These are phyloP conservation scores for Xylaria polymorpha DNA, from an alignment of 2,329 filamentous ascomycete species.

Conservation along the genomic window DNA sequence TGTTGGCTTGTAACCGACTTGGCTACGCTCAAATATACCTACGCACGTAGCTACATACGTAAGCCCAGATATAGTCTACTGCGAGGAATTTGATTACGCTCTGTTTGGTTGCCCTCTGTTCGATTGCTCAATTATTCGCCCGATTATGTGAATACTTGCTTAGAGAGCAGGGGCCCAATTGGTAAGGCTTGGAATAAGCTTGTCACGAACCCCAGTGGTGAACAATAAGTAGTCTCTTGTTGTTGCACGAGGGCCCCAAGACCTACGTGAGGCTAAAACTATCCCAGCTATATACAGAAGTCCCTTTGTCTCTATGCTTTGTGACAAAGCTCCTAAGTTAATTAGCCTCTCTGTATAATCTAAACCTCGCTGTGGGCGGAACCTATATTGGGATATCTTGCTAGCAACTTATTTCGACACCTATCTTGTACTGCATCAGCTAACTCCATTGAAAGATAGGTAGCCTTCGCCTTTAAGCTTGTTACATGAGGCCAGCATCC, in stretches of 20 bases:
- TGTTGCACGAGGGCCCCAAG: no score
- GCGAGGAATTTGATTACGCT: background rate
- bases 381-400: background rate
- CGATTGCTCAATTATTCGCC: background rate
- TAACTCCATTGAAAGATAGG: no score
- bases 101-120: background rate
- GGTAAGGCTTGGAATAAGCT: background rate
- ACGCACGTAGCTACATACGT: background rate
- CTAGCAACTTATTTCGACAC: background rate
- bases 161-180: background rate
- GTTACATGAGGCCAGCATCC: no score
- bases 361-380: background rate
- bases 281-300: no score
- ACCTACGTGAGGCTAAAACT: no score
- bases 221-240: no score
- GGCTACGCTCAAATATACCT: background rate
- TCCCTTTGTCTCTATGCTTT: no score
- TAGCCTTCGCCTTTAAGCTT: no score
- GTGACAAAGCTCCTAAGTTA: background rate
- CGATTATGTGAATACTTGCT: background rate
- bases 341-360: background rate
- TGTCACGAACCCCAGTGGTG: no score
- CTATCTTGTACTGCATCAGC: no score
- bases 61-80: background rate
- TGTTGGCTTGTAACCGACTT: background rate